These are phyloP conservation scores for Diplodia corticola DNA, from an alignment of 2,329 filamentous ascomycete genomes.

Conservation along the genomic window DNA sequence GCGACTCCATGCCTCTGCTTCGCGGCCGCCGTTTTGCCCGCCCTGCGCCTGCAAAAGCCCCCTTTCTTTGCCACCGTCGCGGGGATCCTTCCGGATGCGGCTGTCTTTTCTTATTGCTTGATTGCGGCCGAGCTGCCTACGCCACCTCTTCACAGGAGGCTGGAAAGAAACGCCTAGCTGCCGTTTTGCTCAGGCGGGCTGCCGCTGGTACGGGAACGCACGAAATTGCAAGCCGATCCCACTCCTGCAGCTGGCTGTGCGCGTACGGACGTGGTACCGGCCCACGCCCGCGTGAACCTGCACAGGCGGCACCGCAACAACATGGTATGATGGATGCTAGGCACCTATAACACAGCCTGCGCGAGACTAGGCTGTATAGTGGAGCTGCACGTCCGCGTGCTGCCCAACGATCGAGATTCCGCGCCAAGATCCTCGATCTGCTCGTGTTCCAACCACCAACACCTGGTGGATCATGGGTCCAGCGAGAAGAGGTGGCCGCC, in stretches of 20 bases:
- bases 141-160: neutral
- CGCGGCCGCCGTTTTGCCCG: neutral
- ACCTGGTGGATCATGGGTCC: constrained; percentile 6
- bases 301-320: neutral
- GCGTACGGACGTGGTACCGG: neutral
- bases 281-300: neutral
- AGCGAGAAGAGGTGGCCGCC: neutral
- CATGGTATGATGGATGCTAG: neutral
- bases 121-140: neutral
- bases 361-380: neutral
- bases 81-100: constrained; percentile 16
- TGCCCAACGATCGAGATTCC: constrained; percentile 10
- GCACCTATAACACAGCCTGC: neutral
- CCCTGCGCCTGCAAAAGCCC: neutral
- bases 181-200: neutral
- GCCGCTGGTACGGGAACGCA: neutral
- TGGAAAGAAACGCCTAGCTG: neutral
- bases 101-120: constrained; percentile 9
- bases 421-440: constrained; percentile 1
- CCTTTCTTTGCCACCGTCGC: constrained; percentile 14
- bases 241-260: neutral
- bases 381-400: constrained; percentile 8
- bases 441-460: constrained; percentile 1
- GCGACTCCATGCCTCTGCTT: neutral
- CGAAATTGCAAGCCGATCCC: constrained; percentile 17